phyloP scores from a whole-genome alignment of 495 filamentous ascomycete genomes.

The Xylaria flabelliformis region DNA sequence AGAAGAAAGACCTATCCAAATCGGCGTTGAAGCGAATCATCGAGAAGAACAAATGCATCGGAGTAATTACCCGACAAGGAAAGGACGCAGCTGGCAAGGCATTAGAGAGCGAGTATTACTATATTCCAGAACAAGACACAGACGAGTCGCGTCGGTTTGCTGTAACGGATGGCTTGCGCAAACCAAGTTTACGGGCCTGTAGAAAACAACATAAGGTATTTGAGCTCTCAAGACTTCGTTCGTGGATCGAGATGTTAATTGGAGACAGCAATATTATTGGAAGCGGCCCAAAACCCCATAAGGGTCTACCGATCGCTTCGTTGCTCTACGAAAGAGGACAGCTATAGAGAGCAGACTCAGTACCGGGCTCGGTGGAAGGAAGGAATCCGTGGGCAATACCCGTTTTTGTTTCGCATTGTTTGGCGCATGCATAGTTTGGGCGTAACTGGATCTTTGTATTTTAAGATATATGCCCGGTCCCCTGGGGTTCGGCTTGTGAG shows the following conservation, averaged over 20 bases:
- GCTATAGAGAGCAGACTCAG: neutral
- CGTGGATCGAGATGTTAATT: slow-evolving; percentile 30
- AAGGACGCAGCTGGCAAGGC: slow-evolving; percentile 96
- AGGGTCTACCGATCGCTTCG: slow-evolving; percentile 30
- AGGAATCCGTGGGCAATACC: slow-evolving; percentile 16
- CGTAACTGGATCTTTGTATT: slow-evolving; percentile 31
- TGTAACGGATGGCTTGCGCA: slow-evolving; percentile 84
- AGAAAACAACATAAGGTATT: slow-evolving; percentile 94
- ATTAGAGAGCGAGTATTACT: slow-evolving; percentile 96
- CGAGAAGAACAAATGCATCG: slow-evolving; percentile 75
- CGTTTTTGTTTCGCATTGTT: slow-evolving; percentile 27
- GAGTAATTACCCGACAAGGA: slow-evolving; percentile 85
- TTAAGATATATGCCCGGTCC: slow-evolving; percentile 20
- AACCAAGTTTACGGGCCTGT: slow-evolving; percentile 85
- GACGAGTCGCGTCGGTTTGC: slow-evolving; percentile 79
- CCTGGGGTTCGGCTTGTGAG: slow-evolving; percentile 3
- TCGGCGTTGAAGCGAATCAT: slow-evolving; percentile 73
- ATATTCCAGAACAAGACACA: slow-evolving; percentile 87
- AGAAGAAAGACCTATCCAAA: slow-evolving; percentile 61
- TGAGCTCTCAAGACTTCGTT: neutral
- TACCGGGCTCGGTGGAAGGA: slow-evolving; percentile 1
- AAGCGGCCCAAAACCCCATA: slow-evolving; percentile 70
- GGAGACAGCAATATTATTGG: slow-evolving; percentile 88
- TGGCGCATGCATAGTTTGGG: slow-evolving; percentile 38
- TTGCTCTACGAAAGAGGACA: neutral